Conservation (phyloP, 2,329 filamentous ascomycete species). For the Aquanectria penicillioides region DNA sequence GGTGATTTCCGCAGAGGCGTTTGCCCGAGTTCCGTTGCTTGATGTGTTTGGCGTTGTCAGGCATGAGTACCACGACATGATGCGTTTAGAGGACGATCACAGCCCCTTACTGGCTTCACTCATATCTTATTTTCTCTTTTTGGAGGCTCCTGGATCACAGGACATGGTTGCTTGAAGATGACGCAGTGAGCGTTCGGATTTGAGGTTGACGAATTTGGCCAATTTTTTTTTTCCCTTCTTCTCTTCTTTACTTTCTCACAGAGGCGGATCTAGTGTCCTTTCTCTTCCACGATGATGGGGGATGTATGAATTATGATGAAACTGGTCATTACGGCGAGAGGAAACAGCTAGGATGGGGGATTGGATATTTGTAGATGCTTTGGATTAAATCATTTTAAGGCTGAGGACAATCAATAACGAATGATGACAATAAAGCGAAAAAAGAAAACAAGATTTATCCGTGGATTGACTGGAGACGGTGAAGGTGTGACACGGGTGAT, state of each 20-base stretch:
- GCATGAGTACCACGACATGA: constrained; percentile 12
- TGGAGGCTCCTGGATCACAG: constrained; percentile 15
- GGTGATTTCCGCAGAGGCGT: background rate
- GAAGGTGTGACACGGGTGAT: too few relatives aligned
- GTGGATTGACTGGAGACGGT: background rate
- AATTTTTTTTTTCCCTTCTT: background rate
- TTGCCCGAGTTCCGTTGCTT: constrained; percentile 5
- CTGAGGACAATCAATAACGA: constrained; percentile 21
- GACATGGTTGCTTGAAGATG: constrained; percentile 8
- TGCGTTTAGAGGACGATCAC: constrained; percentile 12
- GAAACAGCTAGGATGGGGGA: constrained; percentile 9
- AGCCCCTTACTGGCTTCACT: constrained; percentile 2
- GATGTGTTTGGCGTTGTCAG: constrained; percentile 19
- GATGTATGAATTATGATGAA: constrained; percentile 26
- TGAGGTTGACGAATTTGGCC: constrained; percentile 13
- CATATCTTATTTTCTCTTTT: constrained; percentile 6
- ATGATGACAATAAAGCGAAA: constrained; percentile 13
- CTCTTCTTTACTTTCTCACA: background rate
- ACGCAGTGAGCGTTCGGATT: constrained; percentile 2
- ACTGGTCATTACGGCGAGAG: constrained; percentile 6
- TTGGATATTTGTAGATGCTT: constrained; percentile 18
- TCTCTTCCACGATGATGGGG: background rate
- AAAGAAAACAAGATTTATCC: background rate
- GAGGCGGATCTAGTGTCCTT: too few relatives aligned
- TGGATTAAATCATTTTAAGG: constrained; percentile 9